phyloP scores from a whole-genome alignment of 768 basidiomycete genomes.

The Cyclocybe aegerita region DNA sequence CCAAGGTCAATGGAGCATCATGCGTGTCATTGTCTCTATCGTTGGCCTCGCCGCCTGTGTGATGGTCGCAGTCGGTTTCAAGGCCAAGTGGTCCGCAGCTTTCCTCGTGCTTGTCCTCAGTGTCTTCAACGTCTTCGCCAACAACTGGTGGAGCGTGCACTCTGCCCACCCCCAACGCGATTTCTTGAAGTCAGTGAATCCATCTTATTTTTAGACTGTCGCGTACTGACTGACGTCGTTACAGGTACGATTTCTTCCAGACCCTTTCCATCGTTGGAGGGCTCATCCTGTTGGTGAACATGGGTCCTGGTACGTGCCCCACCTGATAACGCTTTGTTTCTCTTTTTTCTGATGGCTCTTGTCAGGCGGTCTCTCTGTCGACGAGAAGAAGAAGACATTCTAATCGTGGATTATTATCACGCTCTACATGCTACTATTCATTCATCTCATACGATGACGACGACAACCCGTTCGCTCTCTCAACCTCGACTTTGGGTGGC shows the following conservation, averaged over 20 bases:
- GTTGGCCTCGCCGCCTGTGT: conserved; percentile 88
- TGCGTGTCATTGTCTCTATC: conserved; percentile 83
- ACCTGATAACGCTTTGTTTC: background rate
- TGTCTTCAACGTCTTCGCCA: conserved; percentile 96
- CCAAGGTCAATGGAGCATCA: conserved; percentile 88
- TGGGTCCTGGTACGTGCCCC: conserved; percentile 78
- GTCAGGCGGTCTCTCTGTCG: conserved; percentile 89
- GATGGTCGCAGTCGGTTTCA: conserved; percentile 99
- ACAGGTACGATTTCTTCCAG: conserved; percentile 98
- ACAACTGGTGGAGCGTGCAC: conserved; percentile 98
- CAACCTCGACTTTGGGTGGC: too few relatives aligned
- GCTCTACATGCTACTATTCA: too few relatives aligned
- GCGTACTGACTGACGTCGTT: conserved; percentile 19
- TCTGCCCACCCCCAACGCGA: conserved; percentile 92
- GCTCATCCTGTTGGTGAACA: conserved; percentile 94
- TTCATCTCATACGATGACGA: too few relatives aligned
- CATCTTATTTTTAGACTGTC: background rate
- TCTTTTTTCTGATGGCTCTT: conserved; percentile 4
- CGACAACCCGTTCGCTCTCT: too few relatives aligned
- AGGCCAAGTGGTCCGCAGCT: conserved; percentile 97
- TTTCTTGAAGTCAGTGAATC: conserved; percentile 88
- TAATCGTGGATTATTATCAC: conserved; percentile 26
- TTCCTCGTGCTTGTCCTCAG: conserved; percentile 93
- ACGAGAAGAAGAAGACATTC: conserved; percentile 98
- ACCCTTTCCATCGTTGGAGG: conserved; percentile 98